These are phyloP conservation scores for Aspergillus sp. DNA, from an alignment of 2,329 filamentous ascomycete genomes.

Conservation along the genomic window DNA sequence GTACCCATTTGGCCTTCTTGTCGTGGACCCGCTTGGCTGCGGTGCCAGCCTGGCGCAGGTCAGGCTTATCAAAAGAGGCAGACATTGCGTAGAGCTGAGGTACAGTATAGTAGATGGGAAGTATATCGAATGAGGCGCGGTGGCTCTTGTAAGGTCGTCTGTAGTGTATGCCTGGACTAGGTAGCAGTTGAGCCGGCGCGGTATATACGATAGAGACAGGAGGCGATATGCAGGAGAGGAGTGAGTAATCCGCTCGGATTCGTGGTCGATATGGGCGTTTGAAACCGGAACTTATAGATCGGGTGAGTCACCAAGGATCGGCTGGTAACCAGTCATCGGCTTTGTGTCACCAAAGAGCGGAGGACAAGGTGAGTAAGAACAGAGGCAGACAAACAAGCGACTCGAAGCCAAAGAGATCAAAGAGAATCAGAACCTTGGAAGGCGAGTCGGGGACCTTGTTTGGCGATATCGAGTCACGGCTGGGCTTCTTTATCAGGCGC, in stretches of 20 bases:
- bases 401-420: background rate
- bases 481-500: constrained; percentile 4
- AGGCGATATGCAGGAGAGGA: background rate
- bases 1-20: constrained; percentile 43
- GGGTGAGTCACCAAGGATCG: constrained; percentile 15
- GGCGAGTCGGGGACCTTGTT: constrained; percentile 6
- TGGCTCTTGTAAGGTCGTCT: background rate
- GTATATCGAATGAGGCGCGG: background rate
- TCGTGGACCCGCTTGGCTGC: constrained; percentile 45
- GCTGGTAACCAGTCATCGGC: background rate
- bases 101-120: background rate
- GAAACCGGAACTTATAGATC: constrained; percentile 6
- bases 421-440: background rate
- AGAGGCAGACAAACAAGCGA: background rate
- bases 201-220: background rate
- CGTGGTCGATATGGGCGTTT: background rate
- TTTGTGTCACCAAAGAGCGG: background rate
- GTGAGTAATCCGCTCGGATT: constrained; percentile 3
- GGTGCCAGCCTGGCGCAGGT: constrained; percentile 55
- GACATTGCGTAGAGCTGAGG: constrained; percentile 15
- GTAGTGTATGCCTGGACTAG: constrained; percentile 4
- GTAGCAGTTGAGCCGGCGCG: background rate
- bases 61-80: constrained; percentile 46
- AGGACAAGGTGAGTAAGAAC: background rate
- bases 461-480: constrained; percentile 1